phyloP scores from a whole-genome alignment of 2,329 filamentous ascomycete species.

The Eutypa lata region DNA sequence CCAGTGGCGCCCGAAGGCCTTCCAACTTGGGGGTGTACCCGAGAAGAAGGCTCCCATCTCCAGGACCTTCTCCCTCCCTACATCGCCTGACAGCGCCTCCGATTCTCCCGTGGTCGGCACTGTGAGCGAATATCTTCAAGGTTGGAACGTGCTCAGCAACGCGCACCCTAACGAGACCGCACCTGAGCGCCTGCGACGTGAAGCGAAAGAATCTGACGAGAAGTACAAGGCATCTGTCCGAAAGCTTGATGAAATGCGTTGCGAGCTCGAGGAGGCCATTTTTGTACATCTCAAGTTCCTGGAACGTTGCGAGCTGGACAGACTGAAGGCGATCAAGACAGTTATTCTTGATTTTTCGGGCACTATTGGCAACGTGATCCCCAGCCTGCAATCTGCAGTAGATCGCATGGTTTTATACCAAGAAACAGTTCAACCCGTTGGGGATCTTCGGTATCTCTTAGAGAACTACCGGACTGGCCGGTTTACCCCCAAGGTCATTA shows the following conservation, averaged over 20 bases:
- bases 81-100: conserved; percentile 54
- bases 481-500: conserved; percentile 84
- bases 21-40: conserved; percentile 80
- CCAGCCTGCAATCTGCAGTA: conserved; percentile 89
- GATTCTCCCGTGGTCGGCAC: conserved; percentile 80
- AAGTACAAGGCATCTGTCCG: conserved; percentile 85
- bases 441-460: conserved; percentile 87
- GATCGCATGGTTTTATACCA: conserved; percentile 99
- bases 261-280: conserved; percentile 93
- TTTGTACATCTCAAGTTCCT: conserved; percentile 91
- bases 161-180: conserved; percentile 92
- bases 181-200: conserved; percentile 77
- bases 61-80: conserved; percentile 71
- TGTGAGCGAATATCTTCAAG: conserved; percentile 83
- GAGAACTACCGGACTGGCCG: conserved; percentile 96
- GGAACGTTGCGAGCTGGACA: conserved; percentile 93
- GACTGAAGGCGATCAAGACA: conserved; percentile 96
- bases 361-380: conserved; percentile 96
- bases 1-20: conserved; percentile 92
- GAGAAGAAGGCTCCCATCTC: conserved; percentile 77
- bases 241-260: conserved; percentile 85
- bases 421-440: conserved; percentile 91
- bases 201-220: conserved; percentile 87
- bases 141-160: conserved; percentile 92
- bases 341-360: conserved; percentile 97